phyloP scores from a whole-genome alignment of 768 basidiomycete genomes.

The Sutorius australiensis region DNA sequence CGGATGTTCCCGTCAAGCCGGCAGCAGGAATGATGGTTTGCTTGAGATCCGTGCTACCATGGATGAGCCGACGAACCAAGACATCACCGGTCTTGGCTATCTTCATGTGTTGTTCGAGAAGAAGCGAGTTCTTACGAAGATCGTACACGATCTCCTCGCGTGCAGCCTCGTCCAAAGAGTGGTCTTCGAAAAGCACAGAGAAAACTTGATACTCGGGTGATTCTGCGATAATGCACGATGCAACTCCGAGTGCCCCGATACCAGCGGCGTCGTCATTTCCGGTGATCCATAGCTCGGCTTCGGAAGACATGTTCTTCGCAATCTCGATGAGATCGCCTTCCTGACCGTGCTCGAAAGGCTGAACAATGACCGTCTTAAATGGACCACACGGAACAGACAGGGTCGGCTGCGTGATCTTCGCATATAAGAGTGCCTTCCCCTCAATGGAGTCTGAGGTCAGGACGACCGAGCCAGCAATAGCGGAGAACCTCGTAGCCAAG shows the following conservation, averaged over 20 bases:
- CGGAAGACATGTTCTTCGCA: constrained; percentile 21
- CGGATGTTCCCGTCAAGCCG: constrained; percentile 9
- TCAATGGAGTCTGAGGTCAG: constrained; percentile 7
- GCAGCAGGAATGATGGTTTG: constrained; percentile 8
- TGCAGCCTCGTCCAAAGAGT: constrained; percentile 18
- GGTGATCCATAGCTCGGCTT: constrained; percentile 28
- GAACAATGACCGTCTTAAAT: constrained; percentile 26
- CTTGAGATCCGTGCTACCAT: constrained; percentile 24
- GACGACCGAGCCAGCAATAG: constrained; percentile 12
- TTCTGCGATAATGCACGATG: constrained; percentile 28
- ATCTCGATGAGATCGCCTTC: constrained; percentile 29
- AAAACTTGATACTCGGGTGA: constrained; percentile 29
- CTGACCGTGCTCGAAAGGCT: constrained; percentile 23
- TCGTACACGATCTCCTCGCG: constrained; percentile 25
- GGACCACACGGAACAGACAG: constrained; percentile 13
- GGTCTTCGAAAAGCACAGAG: constrained; percentile 30
- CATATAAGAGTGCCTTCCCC: constrained; percentile 13
- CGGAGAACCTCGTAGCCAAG: constrained; percentile 10
- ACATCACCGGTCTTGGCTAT: constrained; percentile 25
- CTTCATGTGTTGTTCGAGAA: constrained; percentile 30
- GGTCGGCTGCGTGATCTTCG: constrained; percentile 11
- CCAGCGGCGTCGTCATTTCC: constrained; percentile 30
- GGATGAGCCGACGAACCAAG: constrained; percentile 28
- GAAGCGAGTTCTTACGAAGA: constrained; percentile 24
- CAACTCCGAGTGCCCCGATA: constrained; percentile 29